Base-by-base conservation (phyloP, 31 red algal genomes). In the Bonnemaisonia californica region DNA sequence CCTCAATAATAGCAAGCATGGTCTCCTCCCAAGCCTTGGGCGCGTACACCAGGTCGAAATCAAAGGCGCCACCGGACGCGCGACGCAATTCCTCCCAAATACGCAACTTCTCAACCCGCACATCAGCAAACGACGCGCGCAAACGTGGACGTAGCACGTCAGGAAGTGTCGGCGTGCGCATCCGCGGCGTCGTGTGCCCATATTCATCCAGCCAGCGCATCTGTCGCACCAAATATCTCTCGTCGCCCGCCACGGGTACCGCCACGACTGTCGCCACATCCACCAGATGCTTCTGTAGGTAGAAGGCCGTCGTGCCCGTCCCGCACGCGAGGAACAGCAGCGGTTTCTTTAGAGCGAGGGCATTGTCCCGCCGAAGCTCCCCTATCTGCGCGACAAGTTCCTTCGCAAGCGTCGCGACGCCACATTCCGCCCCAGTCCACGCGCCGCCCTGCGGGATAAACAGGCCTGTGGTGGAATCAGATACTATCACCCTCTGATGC, bases 11-110 rank as follows among this genome's bases (percentile, higher is more conserved):
- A 27, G 86, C 81, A 40, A 77, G 41, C 72, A 87, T 76, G 48
- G 87, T 76, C 45, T 89, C 86, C 81, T 86, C 80, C 86, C 86
- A 87, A 28, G 92, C 83, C 31, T 82, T 84, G 9, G 92, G 85
- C 48, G 92, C 92, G 76, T 95, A 95, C 3, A 95, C 72, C 48
- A 95, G 76, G 62, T 95, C 92, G 58, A 95, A 95, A 18, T 89
- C 77, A 32, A 86, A 77, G 1, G 35, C 67, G 8, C 65, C 74
- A 54, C 42, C 57, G 30, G 89, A 47, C 40, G 81, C 62, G 21
- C 89, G 58, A 26, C 41, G 60, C 41, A 95, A 36, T 54, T 84
- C 83, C 22, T 76, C 48, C 92, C 92, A 95, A 24, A 95, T 77
- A 2, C 19, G 16, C 62, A 86, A 63, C 57, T 87, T 83, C 39